Evolutionary conservation across 768 basidiomycete genomes (phyloP).

Genomic region (Rhodotorula taiwanensis): DNA sequence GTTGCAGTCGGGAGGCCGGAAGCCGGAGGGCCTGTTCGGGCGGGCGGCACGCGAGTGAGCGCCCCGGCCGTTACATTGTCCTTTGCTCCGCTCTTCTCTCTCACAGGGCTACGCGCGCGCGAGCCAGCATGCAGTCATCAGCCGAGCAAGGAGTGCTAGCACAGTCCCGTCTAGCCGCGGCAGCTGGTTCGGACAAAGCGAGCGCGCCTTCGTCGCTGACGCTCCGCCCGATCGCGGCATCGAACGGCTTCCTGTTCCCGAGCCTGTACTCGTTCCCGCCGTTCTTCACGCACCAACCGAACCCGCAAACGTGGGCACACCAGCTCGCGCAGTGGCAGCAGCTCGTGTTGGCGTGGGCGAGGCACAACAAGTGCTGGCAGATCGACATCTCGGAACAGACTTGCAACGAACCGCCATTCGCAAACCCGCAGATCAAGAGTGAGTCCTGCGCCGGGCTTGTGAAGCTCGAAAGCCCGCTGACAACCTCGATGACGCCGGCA

Average conservation of each 20-base stretch:
- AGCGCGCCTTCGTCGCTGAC: too few relatives aligned
- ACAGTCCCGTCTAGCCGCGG: too few relatives aligned
- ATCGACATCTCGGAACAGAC: slow-evolving; percentile 41
- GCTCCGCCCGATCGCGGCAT: too few relatives aligned
- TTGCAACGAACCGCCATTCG: slow-evolving; percentile 41
- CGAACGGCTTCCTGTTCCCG: slow-evolving; percentile 39
- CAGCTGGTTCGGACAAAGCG: too few relatives aligned
- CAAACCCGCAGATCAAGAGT: slow-evolving; percentile 44
- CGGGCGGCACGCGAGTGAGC: too few relatives aligned
- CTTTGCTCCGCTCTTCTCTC: too few relatives aligned
- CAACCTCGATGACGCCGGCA: background rate
- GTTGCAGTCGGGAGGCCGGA: too few relatives aligned
- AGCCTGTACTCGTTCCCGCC: slow-evolving; percentile 48
- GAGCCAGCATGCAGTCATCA: too few relatives aligned
- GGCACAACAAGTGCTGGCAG: slow-evolving; percentile 42
- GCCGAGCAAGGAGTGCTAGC: too few relatives aligned
- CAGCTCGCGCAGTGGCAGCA: slow-evolving; percentile 46
- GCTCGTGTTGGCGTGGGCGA: slow-evolving; percentile 44
- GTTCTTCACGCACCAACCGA: slow-evolving; percentile 48
- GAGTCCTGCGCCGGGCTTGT: slow-evolving; percentile 10
- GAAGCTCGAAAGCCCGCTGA: background rate
- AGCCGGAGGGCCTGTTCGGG: too few relatives aligned
- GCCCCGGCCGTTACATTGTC: too few relatives aligned
- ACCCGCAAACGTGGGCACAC: slow-evolving; percentile 45
- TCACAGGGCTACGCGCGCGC: too few relatives aligned